Evolutionary conservation across 75 land plant species (phyloP), one percentile per base, ranked within the genome.

Genomic region (Chamaecyparis obtusa): DNA sequence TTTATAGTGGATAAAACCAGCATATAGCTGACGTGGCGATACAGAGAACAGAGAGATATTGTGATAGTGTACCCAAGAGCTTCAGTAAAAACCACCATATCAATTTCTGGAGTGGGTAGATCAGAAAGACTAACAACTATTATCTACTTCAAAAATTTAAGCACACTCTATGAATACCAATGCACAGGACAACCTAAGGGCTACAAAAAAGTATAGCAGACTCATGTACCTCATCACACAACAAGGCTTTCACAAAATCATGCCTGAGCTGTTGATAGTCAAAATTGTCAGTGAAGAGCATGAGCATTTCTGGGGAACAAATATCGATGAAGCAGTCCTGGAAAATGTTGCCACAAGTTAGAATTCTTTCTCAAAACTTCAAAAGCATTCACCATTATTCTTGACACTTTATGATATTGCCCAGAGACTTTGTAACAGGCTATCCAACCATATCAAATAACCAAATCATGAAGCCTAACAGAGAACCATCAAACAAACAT

Each of bases 291-390:
- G 93, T 93, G 78, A 96, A 96, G 30, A 96, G 93, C 49, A 93
- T 86, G 15, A 96, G 92, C 13, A 96, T 94, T 91, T 96, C 97
- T 17, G 94, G 97, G 49, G 98, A 96, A 90, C 98, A 96, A 64
- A 96, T 92, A 82, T 96, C 98, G 43, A 94, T 95, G 86, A 92
- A 94, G 86, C 98, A 96, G 87, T 96, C 98, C 98, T 96, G 93
- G 85, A 85, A 75, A 87, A 84, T 16, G 9, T 81, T 44, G 46
- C 5, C 49, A 44, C 46, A 81, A 43, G 83, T 81, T 81, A 81
- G 83, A 81, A 46, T 81, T 81, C 83, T 9, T 8, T 81, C 14
- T 81, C 1, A n/a, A 72, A 43, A 9, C 30, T 80, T 11, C 43
- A 10, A 80, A 80, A n/a, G 32, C n/a, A 27, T 43, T 14, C 83